A percentile compares a stretch with the other conserved stretches of the same genome.
Conservation (phyloP, 129 eudicot genomes). For the Rutidosis leptorrhynchoides region DNA sequence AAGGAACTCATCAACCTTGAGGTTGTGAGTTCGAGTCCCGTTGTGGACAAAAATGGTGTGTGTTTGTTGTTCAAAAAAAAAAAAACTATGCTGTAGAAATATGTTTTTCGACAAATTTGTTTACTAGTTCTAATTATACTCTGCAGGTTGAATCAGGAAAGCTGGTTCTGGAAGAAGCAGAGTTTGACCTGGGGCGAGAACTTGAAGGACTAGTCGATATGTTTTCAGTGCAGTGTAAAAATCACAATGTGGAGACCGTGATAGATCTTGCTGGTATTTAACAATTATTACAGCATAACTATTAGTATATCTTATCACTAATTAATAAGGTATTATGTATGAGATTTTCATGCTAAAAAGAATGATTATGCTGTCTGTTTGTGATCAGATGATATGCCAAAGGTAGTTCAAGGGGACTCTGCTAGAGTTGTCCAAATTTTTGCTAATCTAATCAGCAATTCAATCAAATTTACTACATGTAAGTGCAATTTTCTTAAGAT, state of each 20-base stretch:
- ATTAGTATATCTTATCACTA: constrained; percentile 6
- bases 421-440: constrained; percentile 92
- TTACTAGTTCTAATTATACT: background rate
- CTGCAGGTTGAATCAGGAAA: constrained; percentile 98
- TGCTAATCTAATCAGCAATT: constrained; percentile 64
- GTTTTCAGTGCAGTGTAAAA: constrained; percentile 95
- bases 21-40: too few relatives aligned
- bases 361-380: constrained; percentile 15
- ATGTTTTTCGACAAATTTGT: background rate
- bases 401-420: constrained; percentile 79
- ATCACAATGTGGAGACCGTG: constrained; percentile 82
- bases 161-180: constrained; percentile 42
- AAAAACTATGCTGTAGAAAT: background rate
- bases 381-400: constrained; percentile 83
- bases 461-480: constrained; percentile 52
- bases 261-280: constrained; percentile 82
- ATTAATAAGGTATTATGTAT: background rate
- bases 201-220: constrained; percentile 95
- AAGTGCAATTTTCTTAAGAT: constrained; percentile 31
- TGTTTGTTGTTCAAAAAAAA: too few relatives aligned
- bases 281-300: constrained; percentile 3
- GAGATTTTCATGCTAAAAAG: background rate
- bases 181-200: constrained; percentile 61
- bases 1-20: too few relatives aligned
- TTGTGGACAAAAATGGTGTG: too few relatives aligned